Conservation (phyloP, 208 protist genomes). For the Leishmania mexicana region DNA sequence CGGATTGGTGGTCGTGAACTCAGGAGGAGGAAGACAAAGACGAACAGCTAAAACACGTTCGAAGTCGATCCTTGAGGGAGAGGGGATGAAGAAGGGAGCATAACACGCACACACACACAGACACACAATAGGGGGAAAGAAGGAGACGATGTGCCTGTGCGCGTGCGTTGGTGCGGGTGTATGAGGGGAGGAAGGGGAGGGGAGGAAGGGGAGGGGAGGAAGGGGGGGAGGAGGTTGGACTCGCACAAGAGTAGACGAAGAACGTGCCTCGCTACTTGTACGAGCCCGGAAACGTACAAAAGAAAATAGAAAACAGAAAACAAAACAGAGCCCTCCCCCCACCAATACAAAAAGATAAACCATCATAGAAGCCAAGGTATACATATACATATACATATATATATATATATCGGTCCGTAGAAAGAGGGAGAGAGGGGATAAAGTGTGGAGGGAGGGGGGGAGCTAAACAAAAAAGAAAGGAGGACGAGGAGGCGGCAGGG, state of each 20-base stretch:
- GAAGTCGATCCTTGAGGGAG: background rate
- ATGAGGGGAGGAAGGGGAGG: background rate
- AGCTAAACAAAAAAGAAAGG: slow-evolving; percentile 14
- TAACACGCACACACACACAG: background rate
- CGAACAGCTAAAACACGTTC: background rate
- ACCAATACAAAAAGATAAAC: background rate
- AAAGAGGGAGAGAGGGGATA: background rate
- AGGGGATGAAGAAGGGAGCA: background rate
- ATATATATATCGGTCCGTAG: background rate
- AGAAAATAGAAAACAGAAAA: background rate
- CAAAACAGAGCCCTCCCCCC: background rate
- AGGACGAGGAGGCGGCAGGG: background rate
- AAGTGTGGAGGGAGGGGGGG: background rate
- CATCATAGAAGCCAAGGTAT: background rate
- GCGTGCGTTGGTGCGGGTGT: background rate
- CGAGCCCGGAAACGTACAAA: slow-evolving; percentile 4
- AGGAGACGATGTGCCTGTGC: background rate
- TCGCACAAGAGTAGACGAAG: slow-evolving; percentile 10
- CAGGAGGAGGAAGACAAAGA: background rate
- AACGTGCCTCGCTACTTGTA: slow-evolving; percentile 16
- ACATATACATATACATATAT: no score
- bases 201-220: no score
- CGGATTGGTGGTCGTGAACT: background rate
- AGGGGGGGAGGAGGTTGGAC: background rate
- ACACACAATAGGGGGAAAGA: background rate